phyloP scores from a whole-genome alignment of 2,329 filamentous ascomycete species.

The Pleoardoris graminearum region DNA sequence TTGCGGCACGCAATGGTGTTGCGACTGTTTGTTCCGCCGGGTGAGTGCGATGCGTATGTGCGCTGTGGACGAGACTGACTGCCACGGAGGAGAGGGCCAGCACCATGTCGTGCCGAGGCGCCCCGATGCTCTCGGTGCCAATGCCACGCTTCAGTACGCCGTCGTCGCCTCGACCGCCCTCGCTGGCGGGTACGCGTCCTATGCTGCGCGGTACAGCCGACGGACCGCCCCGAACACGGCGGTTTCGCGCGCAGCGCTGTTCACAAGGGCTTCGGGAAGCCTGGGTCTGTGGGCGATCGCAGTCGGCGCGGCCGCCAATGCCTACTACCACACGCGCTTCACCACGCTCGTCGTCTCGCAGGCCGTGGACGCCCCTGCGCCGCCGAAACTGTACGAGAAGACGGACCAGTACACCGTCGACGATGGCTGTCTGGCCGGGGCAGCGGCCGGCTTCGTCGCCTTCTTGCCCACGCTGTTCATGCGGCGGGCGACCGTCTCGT shows the following conservation, averaged over 20 bases:
- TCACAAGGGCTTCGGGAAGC: constrained; percentile 28
- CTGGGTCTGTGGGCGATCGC: constrained; percentile 25
- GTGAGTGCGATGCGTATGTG: constrained; percentile 15
- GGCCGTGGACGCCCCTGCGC: constrained; percentile 12
- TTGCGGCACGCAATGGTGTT: constrained; percentile 24
- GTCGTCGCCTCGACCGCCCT: constrained; percentile 30
- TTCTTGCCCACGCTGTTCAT: constrained; percentile 27
- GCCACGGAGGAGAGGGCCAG: constrained; percentile 29
- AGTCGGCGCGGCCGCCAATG: constrained; percentile 28
- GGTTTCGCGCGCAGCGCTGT: constrained; percentile 21
- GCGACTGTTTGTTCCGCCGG: constrained; percentile 33
- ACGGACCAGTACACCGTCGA: constrained; percentile 30
- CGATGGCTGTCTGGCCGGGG: constrained; percentile 31
- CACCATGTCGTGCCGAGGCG: constrained; percentile 28
- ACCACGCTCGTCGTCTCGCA: constrained; percentile 18
- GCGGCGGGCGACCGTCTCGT: constrained; percentile 25
- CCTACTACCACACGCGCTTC: constrained; percentile 30
- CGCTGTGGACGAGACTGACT: constrained; percentile 10
- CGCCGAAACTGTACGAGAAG: constrained; percentile 30
- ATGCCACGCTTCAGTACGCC: constrained; percentile 32
- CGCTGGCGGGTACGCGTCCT: constrained; percentile 31
- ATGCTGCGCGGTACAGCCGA: constrained; percentile 21
- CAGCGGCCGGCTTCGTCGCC: constrained; percentile 26
- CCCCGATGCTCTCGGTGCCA: constrained; percentile 33
- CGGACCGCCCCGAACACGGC: constrained; percentile 14